phyloP scores from a whole-genome alignment of 2,329 filamentous ascomycete species.

The Penicillium hordei region DNA sequence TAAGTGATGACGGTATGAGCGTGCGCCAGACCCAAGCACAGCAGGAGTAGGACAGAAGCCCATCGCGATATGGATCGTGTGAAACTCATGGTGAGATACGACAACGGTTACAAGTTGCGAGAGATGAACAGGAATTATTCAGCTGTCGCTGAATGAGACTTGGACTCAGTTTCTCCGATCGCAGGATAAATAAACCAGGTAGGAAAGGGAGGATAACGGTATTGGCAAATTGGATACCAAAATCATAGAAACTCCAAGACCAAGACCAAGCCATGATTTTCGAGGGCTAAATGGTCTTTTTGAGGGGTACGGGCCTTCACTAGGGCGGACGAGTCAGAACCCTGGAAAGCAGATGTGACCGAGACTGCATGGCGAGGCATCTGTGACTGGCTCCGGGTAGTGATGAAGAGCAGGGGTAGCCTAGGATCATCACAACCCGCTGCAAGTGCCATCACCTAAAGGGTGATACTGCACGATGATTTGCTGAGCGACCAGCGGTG shows the following conservation, averaged over 20 bases:
- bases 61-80: constrained; percentile 31
- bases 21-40: constrained; percentile 42
- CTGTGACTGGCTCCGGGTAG: constrained; percentile 14
- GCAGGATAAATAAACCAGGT: neutral
- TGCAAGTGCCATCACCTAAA: constrained; percentile 37
- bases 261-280: constrained; percentile 22
- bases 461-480: constrained; percentile 22
- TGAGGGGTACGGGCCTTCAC: constrained; percentile 30
- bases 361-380: constrained; percentile 27
- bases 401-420: constrained; percentile 17
- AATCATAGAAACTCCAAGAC: constrained; percentile 21
- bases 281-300: constrained; percentile 32
- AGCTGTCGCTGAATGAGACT: neutral
- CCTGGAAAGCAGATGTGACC: constrained; percentile 32
- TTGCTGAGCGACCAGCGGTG: constrained; percentile 23
- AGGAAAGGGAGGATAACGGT: neutral
- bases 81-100: constrained; percentile 28
- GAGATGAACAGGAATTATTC: constrained; percentile 4
- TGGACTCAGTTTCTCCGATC: neutral
- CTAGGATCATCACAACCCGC: constrained; percentile 24
- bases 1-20: constrained; percentile 80
- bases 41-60: constrained; percentile 31
- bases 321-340: constrained; percentile 30
- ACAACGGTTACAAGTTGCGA: constrained; percentile 7
- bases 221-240: constrained; percentile 10